Base-by-base conservation (phyloP, 2,329 filamentous ascomycete species). In the Cercospora canescens region DNA sequence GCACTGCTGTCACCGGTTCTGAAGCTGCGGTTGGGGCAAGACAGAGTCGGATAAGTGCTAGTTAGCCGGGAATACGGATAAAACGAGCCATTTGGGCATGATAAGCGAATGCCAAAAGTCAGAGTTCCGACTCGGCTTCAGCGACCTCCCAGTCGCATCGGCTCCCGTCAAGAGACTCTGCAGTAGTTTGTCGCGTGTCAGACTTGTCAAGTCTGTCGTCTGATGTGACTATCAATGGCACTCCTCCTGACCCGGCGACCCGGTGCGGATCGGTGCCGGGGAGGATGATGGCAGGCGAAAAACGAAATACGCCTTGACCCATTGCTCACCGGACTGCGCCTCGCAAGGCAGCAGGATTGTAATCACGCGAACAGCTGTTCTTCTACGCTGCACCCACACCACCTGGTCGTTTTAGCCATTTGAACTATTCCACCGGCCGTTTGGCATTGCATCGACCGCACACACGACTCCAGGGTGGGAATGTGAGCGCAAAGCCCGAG, bases 321-420 rank as follows among this genome's bases (percentile, higher is more conserved):
- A 45, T 60, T 45, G 58, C 57, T 60, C 58, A 60, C 39, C 58
- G 58, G 59, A 61, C 59, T 55, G 60, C 60, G 60, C 48, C 60
- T 62, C 60, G n/a, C 39, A 55, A 61, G 60, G 60, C 60, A 62
- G 60, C 60, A 62, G 60, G 35, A 55, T 62, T 62, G 18, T 12
- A 12, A 18, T 37, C 41, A 62, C 60, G 60, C 60, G 60, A 55
- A 62, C 60, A 62, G 48, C 60, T 62, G 60, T 41, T 62, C 60
- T 39, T 32, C 9, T 37, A 16, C 26, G 21, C 21, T 59, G 34
- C n/a, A 24, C 28, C 57, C 11, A 48, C 45, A 35, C n/a, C 34
- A 30, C 34, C 48, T 55, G 32, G 60, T 39, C 21, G 30, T 16
- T 55, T 34, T 26, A 26, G 28, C 39, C 37, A 32, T 37, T 28